phyloP scores from a whole-genome alignment of 2,329 filamentous ascomycete species.

The Curvularia sp. region DNA sequence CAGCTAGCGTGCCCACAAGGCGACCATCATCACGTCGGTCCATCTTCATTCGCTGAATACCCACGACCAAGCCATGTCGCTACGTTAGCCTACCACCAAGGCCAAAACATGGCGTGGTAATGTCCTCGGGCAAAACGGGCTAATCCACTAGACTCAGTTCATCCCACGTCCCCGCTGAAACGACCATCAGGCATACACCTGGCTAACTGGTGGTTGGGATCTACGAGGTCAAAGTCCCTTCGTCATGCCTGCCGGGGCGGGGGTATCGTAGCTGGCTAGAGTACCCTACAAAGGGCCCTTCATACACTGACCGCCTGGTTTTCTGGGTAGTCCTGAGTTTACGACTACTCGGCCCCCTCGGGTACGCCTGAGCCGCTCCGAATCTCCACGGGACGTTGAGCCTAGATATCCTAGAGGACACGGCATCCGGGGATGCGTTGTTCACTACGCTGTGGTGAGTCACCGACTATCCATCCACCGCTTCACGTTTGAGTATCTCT shows the following conservation, averaged over 20 bases:
- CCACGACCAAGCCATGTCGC: conserved; percentile 3
- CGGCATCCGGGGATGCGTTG: conserved; percentile 30
- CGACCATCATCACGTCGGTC: conserved; percentile 3
- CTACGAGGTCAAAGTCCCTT: conserved; percentile 26
- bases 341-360: neutral
- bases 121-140: conserved; percentile 5
- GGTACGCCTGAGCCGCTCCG: conserved; percentile 19
- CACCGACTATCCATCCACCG: conserved; percentile 28
- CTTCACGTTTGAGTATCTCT: conserved; percentile 17
- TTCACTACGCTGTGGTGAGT: conserved; percentile 31
- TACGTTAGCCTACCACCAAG: conserved; percentile 6
- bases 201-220: conserved; percentile 23
- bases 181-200: conserved; percentile 8
- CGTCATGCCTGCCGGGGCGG: conserved; percentile 24
- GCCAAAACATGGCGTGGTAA: neutral
- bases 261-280: conserved; percentile 23
- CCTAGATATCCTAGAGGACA: conserved; percentile 18
- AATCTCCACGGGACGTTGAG: conserved; percentile 27
- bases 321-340: conserved; percentile 12
- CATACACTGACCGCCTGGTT: conserved; percentile 17
- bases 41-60: conserved; percentile 13
- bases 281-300: conserved; percentile 3
- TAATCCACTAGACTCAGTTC: conserved; percentile 9
- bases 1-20: conserved; percentile 9
- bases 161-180: conserved; percentile 13